Base-by-base conservation (phyloP, 208 protist species). In the Leishmania braziliensis region DNA sequence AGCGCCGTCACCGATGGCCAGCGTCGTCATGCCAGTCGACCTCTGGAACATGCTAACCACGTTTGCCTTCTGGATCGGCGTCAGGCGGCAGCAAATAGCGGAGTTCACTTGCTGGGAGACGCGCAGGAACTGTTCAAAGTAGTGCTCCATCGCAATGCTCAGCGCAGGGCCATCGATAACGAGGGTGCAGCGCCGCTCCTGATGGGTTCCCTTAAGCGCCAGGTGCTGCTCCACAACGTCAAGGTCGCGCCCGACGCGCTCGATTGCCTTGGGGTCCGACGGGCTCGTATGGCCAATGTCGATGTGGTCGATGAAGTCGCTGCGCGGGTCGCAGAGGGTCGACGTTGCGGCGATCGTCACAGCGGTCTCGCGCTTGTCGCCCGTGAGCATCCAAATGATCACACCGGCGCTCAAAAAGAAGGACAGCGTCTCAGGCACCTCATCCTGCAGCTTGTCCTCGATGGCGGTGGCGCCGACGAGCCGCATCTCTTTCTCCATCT, bases 1-100 rank as follows among this genome's bases (percentile, higher is more conserved):
- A 12, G 98, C 98, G 75, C 99, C 99, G 86, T 99, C 99, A 65
- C 99, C 99, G 84, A 99, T 99, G 8, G 98, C 98, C 1, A 99
- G 88, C 26, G 98, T 98, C 3, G 95, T 96, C 51, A 84, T 70
- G 16, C 93, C 93, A 18, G 91, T 95, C 16, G 89, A 89, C 78
- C 92, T 91, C 86, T 98, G 93, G 80, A 98, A 97, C 92, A 98
- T 95, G 81, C 90, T 82, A 73, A 98, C 96, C 54, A 98, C 91
- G 79, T 93, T 90, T 23, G 94, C 90, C 84, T 98, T 98, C 80
- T 98, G 96, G 26, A 96, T 82, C 23, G 95, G 95, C 29, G 95
- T 98, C 68, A 97, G 90, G 33, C 95, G 94, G 85, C 94, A 97
- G 85, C 93, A 97, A 29, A 98, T 87, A n/a, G 92, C 95, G 23